Percentiles rank a stretch among this genome's conserved stretches.
These are phyloP conservation scores for Candolleomyces eurysporus DNA, from an alignment of 768 basidiomycete species.

Conservation along the genomic window DNA sequence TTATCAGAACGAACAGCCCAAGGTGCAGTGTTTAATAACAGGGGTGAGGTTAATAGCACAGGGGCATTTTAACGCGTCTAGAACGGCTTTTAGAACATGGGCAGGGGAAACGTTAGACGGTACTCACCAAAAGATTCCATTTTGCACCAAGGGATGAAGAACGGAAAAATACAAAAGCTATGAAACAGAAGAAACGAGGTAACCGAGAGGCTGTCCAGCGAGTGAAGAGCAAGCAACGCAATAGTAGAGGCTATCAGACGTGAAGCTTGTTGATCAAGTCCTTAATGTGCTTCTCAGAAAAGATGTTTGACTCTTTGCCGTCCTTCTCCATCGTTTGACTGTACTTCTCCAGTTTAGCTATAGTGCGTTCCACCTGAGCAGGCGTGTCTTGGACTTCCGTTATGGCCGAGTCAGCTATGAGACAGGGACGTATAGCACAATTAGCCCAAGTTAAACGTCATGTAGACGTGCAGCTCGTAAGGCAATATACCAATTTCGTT, in stretches of 20 bases:
- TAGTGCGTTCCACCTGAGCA: constrained; percentile 48
- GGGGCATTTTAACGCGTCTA: too few relatives aligned
- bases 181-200: neutral
- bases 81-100: too few relatives aligned
- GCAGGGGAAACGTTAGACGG: too few relatives aligned
- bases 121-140: neutral
- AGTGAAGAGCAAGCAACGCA: neutral
- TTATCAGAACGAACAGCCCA: too few relatives aligned
- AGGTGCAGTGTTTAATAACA: too few relatives aligned
- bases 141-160: neutral
- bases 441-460: constrained; percentile 4
- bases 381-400: constrained; percentile 45
- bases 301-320: constrained; percentile 16
- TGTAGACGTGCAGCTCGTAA: neutral
- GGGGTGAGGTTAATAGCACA: too few relatives aligned
- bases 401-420: constrained; percentile 43
- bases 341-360: constrained; percentile 53
- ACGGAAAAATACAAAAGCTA: neutral
- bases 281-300: constrained; percentile 27
- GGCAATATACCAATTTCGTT: constrained; percentile 43
- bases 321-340: constrained; percentile 41
- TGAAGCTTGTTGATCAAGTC: constrained; percentile 26
- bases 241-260: neutral
- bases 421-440: neutral
- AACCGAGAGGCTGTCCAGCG: neutral